Evolutionary conservation across 2,329 filamentous ascomycete genomes (phyloP).

Genomic region (Nigrospora sphaerica): DNA sequence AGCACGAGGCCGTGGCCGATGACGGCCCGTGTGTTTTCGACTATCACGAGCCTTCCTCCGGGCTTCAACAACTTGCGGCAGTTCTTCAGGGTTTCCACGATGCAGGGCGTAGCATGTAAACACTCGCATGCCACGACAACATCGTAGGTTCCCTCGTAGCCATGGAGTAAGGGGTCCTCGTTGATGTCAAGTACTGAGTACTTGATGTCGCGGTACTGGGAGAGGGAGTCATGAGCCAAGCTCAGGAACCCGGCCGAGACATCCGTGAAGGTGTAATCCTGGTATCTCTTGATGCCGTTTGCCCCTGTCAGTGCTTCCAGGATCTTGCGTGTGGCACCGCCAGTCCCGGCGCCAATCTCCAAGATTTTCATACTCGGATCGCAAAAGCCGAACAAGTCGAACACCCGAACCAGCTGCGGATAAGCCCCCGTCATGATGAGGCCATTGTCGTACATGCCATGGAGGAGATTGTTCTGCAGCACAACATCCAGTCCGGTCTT

Average conservation of each 20-base stretch:
- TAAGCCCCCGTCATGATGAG: constrained; percentile 8
- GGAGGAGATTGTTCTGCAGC: constrained; percentile 8
- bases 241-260: constrained; percentile 6
- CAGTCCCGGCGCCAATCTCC: constrained; percentile 4
- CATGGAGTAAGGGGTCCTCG: too few species aligned
- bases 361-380: constrained; percentile 5
- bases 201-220: constrained; percentile 4
- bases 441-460: constrained; percentile 9
- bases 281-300: constrained; percentile 6
- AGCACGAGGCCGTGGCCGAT: constrained; percentile 8
- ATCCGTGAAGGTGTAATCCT: constrained; percentile 9
- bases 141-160: too few species aligned
- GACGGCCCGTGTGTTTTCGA: constrained; percentile 11
- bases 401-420: constrained; percentile 7
- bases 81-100: constrained; percentile 15
- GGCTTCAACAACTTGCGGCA: constrained; percentile 17
- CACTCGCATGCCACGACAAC: constrained; percentile 5
- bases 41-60: constrained; percentile 16
- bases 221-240: constrained; percentile 2
- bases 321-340: constrained; percentile 1
- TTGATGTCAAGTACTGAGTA: constrained; percentile 7
- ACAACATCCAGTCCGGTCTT: constrained; percentile 9
- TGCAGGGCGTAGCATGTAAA: constrained; percentile 7
- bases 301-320: background rate
- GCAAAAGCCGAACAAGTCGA: constrained; percentile 6